Conservation (phyloP, 2,329 filamentous ascomycete genomes). For the Fusarium sp. region DNA sequence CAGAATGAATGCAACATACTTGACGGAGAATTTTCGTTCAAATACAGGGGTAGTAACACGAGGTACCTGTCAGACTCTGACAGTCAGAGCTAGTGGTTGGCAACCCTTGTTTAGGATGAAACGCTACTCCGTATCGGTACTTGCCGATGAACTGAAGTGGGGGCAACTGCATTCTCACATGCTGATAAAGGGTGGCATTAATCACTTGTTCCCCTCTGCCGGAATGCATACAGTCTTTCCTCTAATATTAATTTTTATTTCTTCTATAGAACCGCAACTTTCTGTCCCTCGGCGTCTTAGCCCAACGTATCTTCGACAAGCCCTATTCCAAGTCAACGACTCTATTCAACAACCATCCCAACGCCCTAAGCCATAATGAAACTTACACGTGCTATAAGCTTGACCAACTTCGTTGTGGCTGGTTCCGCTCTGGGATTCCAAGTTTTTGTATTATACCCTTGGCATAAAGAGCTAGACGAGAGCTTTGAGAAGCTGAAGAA, state of each 20-base stretch:
- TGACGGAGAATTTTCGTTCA: neutral
- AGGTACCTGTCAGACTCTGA: neutral
- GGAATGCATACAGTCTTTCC: neutral
- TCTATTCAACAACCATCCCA: neutral
- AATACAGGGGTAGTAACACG: neutral
- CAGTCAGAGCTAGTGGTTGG: neutral
- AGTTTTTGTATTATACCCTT: neutral
- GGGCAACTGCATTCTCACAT: neutral
- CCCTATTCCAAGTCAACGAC: fast-evolving
- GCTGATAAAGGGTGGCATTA: neutral
- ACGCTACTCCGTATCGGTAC: neutral
- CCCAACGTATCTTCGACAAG: neutral
- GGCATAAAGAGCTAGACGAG: neutral
- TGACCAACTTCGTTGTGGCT: neutral
- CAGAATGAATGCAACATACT: neutral
- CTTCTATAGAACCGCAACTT: neutral
- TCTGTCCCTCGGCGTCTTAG: neutral
- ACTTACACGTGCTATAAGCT: neutral
- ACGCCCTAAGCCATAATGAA: neutral
- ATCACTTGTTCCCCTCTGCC: neutral
- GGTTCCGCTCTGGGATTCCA: neutral
- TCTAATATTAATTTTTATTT: neutral
- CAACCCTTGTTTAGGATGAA: neutral
- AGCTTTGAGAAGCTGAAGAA: neutral
- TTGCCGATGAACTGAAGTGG: neutral